These are phyloP conservation scores for Cyanodermella asteris DNA, from an alignment of 2,329 filamentous ascomycete species.

Conservation along the genomic window DNA sequence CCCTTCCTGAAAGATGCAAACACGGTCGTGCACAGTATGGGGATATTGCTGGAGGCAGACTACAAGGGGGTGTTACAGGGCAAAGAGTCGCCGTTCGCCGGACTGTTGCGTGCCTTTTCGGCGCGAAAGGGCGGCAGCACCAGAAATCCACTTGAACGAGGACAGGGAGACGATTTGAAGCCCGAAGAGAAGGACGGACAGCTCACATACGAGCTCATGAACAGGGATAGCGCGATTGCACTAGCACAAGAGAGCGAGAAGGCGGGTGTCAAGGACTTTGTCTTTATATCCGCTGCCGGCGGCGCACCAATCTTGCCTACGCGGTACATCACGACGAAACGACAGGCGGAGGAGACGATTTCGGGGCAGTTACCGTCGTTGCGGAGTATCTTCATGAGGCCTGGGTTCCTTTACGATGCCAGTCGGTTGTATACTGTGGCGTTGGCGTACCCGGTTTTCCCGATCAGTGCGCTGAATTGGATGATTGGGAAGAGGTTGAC, in stretches of 20 bases:
- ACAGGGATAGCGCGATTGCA: constrained; percentile 67
- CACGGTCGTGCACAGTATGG: constrained; percentile 85
- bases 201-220: constrained; percentile 93
- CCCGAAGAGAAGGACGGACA: constrained; percentile 48
- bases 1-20: constrained; percentile 54
- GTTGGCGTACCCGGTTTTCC: constrained; percentile 55
- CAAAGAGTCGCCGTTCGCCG: constrained; percentile 57
- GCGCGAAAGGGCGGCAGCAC: constrained; percentile 34
- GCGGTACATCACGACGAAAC: constrained; percentile 77
- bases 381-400: constrained; percentile 61
- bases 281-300: constrained; percentile 72
- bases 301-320: constrained; percentile 66
- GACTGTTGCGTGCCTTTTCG: constrained; percentile 59
- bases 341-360: constrained; percentile 68
- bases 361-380: constrained; percentile 48
- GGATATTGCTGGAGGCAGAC: constrained; percentile 87
- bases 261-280: constrained; percentile 46
- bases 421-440: constrained; percentile 65
- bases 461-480: constrained; percentile 55
- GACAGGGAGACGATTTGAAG: constrained; percentile 35
- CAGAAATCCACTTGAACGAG: constrained; percentile 46
- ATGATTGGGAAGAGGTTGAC: constrained; percentile 55
- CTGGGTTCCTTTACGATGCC: constrained; percentile 75
- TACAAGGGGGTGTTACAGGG: constrained; percentile 86
- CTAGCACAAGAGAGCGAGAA: constrained; percentile 55